These are phyloP conservation scores for Magnusiomyces tetraspermus DNA, from an alignment of 1,139 yeast genomes.

Conservation along the genomic window DNA sequence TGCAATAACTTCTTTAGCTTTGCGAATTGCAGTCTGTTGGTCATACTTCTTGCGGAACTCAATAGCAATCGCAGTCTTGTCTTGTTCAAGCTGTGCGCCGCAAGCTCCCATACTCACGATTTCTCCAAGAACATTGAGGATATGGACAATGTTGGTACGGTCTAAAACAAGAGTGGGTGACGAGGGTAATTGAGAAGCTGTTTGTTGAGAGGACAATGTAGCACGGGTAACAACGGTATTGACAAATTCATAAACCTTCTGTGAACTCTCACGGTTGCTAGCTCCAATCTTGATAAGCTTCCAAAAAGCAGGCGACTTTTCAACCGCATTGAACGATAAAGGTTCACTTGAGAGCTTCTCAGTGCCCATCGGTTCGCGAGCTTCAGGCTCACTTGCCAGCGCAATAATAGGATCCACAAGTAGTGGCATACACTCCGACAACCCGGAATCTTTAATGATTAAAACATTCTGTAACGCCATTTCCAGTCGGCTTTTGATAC, in stretches of 20 bases:
- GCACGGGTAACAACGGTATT: conserved; percentile 34
- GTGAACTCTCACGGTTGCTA: conserved; percentile 43
- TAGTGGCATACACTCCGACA: conserved; percentile 14
- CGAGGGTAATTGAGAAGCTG: no score
- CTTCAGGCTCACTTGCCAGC: conserved; percentile 42
- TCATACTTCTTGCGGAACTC: conserved; percentile 12
- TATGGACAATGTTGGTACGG: conserved; percentile 22
- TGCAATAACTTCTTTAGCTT: conserved; percentile 14
- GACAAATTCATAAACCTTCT: conserved; percentile 39
- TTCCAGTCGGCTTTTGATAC: conserved; percentile 26
- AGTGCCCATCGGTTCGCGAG: no score
- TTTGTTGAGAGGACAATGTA: no score
- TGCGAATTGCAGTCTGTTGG: conserved; percentile 11
- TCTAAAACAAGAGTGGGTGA: no score
- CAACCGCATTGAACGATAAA: conserved; percentile 18
- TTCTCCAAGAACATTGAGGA: conserved; percentile 65
- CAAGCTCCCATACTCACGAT: conserved; percentile 74
- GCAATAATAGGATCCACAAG: conserved; percentile 44
- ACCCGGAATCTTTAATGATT: conserved; percentile 15
- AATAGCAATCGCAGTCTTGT: conserved; percentile 36
- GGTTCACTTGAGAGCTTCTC: no score
- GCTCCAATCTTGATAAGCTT: conserved; percentile 49
- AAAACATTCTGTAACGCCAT: conserved; percentile 8
- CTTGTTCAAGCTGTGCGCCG: conserved; percentile 70
- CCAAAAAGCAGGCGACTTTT: conserved; percentile 49